These are phyloP conservation scores for Stylonectria norvegica DNA, from an alignment of 2,329 filamentous ascomycete genomes.

Conservation along the genomic window DNA sequence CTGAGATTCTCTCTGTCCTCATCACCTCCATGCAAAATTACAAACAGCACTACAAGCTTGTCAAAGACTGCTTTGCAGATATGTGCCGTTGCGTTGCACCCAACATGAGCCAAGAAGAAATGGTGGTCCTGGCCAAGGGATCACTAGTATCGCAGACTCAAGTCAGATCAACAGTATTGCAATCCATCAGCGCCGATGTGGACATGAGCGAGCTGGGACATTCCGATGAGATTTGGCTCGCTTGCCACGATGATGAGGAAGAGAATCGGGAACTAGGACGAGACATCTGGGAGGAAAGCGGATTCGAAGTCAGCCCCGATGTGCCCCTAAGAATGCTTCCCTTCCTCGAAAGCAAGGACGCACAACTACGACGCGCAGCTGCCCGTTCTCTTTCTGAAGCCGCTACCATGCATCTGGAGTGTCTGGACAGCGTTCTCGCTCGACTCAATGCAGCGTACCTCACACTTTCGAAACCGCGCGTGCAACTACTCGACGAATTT, in stretches of 20 bases:
- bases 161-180: slow-evolving; percentile 80
- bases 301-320: slow-evolving; percentile 64
- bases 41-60: slow-evolving; percentile 88
- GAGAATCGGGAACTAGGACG: slow-evolving; percentile 81
- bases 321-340: slow-evolving; percentile 67
- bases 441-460: slow-evolving; percentile 68
- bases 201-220: slow-evolving; percentile 85
- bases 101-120: slow-evolving; percentile 72
- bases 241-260: slow-evolving; percentile 83
- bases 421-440: slow-evolving; percentile 60
- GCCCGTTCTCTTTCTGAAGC: slow-evolving; percentile 78
- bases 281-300: slow-evolving; percentile 95
- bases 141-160: slow-evolving; percentile 73
- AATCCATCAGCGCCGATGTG: slow-evolving; percentile 86
- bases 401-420: slow-evolving; percentile 56
- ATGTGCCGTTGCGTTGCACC: slow-evolving; percentile 79
- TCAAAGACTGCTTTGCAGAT: slow-evolving; percentile 89
- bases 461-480: slow-evolving; percentile 76
- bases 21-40: slow-evolving; percentile 84
- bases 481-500: slow-evolving; percentile 83
- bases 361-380: slow-evolving; percentile 77
- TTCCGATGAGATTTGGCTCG: slow-evolving; percentile 89
- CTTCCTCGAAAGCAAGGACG: slow-evolving; percentile 77
- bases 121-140: slow-evolving; percentile 72
- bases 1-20: slow-evolving; percentile 67